Conservation (phyloP, 371 early-diverging fungal species). For the Mycotypha africana region DNA sequence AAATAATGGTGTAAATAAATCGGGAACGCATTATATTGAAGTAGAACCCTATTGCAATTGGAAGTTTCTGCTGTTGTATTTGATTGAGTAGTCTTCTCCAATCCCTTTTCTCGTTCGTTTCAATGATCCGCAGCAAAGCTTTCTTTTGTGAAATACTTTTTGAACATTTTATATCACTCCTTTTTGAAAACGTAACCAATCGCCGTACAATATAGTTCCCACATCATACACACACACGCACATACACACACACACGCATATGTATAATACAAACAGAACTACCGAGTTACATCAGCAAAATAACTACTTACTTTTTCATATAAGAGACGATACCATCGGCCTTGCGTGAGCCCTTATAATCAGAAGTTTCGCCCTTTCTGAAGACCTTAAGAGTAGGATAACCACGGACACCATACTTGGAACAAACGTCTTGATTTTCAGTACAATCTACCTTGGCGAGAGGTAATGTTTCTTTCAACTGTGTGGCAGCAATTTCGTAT, state of each 20-base stretch:
- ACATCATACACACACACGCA: neutral
- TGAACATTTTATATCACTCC: neutral
- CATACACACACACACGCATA: neutral
- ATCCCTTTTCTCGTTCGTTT: no score
- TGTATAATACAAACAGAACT: neutral
- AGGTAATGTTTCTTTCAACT: constrained; percentile 67
- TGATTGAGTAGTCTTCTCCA: neutral
- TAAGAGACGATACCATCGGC: constrained; percentile 78
- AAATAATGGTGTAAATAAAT: no score
- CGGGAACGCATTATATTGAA: no score
- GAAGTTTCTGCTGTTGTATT: no score
- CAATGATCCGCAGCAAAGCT: no score
- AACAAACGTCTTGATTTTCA: constrained; percentile 75
- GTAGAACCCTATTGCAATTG: no score
- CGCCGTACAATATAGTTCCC: no score
- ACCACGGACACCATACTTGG: constrained; percentile 74
- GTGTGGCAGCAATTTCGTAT: constrained; percentile 84
- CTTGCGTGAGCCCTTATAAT: constrained; percentile 84
- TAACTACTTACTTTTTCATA: constrained; percentile 79
- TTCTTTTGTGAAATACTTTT: no score
- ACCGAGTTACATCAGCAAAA: no score
- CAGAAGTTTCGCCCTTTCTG: constrained; percentile 58
- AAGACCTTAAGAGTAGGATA: constrained; percentile 95
- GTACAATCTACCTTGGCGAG: constrained; percentile 97
- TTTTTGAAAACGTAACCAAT: no score